A percentile compares a stretch with the other conserved stretches of the same genome.
These are phyloP conservation scores for Ogataea salicorniae DNA, from an alignment of 805 yeast genomes.

Conservation along the genomic window DNA sequence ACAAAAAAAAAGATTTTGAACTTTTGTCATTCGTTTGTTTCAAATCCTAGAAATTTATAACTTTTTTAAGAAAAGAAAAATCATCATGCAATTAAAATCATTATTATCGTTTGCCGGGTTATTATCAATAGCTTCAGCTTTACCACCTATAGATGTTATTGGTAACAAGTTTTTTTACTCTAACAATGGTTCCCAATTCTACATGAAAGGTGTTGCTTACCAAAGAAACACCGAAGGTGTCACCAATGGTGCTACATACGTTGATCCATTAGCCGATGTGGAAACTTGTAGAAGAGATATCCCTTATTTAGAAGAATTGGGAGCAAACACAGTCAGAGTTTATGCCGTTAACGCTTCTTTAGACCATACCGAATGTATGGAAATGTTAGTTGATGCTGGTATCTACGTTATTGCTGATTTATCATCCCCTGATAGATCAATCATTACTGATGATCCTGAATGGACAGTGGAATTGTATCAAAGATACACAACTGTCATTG, in stretches of 20 bases:
- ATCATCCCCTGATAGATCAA: constrained; percentile 77
- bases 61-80: too few relatives aligned
- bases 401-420: constrained; percentile 89
- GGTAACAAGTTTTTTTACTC: constrained; percentile 77
- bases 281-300: constrained; percentile 74
- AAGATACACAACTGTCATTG: constrained; percentile 80
- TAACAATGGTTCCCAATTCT: constrained; percentile 74
- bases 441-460: constrained; percentile 68
- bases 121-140: constrained; percentile 19
- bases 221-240: constrained; percentile 59
- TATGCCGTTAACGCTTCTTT: constrained; percentile 73
- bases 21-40: background rate
- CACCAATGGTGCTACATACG: constrained; percentile 30
- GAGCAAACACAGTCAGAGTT: constrained; percentile 77
- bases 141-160: constrained; percentile 51
- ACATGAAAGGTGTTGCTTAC: constrained; percentile 82
- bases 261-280: constrained; percentile 77
- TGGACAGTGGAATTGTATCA: constrained; percentile 71
- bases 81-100: constrained; percentile 7
- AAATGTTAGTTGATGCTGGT: constrained; percentile 71
- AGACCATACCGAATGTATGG: constrained; percentile 76
- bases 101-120: constrained; percentile 11
- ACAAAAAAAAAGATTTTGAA: too few relatives aligned
- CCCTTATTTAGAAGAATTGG: constrained; percentile 63
- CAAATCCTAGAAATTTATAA: too few relatives aligned